Conservation (phyloP, 805 yeast genomes). For the Candida broadrunensis region DNA sequence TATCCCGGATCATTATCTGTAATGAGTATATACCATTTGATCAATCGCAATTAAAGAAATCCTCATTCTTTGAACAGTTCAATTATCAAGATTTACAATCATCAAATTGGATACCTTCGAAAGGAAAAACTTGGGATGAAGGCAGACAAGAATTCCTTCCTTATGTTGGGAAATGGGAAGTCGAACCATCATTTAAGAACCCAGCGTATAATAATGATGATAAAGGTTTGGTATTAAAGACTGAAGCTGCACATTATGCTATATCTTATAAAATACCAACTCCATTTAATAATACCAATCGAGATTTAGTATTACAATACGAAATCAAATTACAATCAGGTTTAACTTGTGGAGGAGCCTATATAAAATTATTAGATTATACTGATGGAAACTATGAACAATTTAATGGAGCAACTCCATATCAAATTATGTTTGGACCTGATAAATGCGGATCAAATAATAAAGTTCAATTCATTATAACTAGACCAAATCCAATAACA, state of each 20-base stretch:
- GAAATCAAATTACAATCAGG: conserved; percentile 84
- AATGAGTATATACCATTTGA: conserved; percentile 33
- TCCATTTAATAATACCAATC: conserved; percentile 57
- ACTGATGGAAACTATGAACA: conserved; percentile 37
- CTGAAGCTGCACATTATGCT: conserved; percentile 79
- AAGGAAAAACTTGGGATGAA: conserved; percentile 49
- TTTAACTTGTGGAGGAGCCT: conserved; percentile 85
- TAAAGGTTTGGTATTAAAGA: conserved; percentile 71
- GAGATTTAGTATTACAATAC: conserved; percentile 79
- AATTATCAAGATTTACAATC: conserved; percentile 16
- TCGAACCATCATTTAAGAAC: conserved; percentile 53
- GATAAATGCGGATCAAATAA: conserved; percentile 83
- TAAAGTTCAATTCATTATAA: conserved; percentile 74
- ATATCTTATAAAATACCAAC: conserved; percentile 61
- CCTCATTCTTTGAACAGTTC: conserved; percentile 69
- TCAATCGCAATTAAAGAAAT: conserved; percentile 26
- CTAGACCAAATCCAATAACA: conserved; percentile 51
- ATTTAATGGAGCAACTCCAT: conserved; percentile 66
- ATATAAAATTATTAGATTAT: conserved; percentile 64
- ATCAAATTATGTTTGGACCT: conserved; percentile 92
- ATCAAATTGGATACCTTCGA: conserved; percentile 51
- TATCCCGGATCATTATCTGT: neutral
- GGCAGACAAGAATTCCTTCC: conserved; percentile 25
- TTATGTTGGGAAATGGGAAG: conserved; percentile 73
- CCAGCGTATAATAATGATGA: conserved; percentile 32